Conservation (phyloP, 2,329 filamentous ascomycete species). For the Aspergillus uvarum region DNA sequence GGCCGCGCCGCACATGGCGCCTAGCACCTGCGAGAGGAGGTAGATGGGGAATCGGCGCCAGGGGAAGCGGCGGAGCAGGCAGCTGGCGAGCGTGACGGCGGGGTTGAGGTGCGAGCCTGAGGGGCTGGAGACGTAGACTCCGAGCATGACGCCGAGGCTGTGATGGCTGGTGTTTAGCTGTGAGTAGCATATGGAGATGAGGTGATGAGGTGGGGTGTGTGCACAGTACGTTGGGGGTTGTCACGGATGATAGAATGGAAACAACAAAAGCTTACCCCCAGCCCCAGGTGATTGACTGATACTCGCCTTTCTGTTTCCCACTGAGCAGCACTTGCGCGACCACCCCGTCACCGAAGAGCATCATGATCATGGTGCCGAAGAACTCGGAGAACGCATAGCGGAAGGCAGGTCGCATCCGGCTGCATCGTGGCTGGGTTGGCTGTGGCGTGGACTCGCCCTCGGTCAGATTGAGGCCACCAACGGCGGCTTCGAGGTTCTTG, state of each 20-base stretch:
- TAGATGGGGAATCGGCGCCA: slow-evolving; percentile 72
- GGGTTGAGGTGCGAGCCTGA: slow-evolving; percentile 69
- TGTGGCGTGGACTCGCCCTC: slow-evolving; percentile 3
- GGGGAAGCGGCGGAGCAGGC: slow-evolving; percentile 66
- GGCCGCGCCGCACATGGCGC: slow-evolving; percentile 62
- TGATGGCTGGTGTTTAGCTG: slow-evolving; percentile 5
- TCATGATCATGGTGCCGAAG: slow-evolving; percentile 65
- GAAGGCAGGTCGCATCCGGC: slow-evolving; percentile 50
- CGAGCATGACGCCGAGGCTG: slow-evolving; percentile 67
- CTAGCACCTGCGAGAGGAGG: slow-evolving; percentile 63
- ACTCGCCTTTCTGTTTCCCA: slow-evolving; percentile 43
- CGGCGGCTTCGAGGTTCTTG: background rate
- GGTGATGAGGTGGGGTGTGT: no score
- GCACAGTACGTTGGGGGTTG: no score
- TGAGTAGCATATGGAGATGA: background rate
- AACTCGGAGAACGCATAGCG: slow-evolving; percentile 67
- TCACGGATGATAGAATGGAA: slow-evolving; percentile 2
- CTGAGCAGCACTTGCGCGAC: slow-evolving; percentile 69
- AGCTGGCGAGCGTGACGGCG: slow-evolving; percentile 69
- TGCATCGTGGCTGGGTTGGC: slow-evolving; percentile 49
- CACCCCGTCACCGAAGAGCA: slow-evolving; percentile 70
- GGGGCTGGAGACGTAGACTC: slow-evolving; percentile 60
- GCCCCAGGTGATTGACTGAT: slow-evolving; percentile 55
- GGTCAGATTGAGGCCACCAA: background rate
- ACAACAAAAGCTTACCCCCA: slow-evolving; percentile 41